Base-by-base conservation (phyloP, 2,329 filamentous ascomycete species). In the Fusarium algeriense region DNA sequence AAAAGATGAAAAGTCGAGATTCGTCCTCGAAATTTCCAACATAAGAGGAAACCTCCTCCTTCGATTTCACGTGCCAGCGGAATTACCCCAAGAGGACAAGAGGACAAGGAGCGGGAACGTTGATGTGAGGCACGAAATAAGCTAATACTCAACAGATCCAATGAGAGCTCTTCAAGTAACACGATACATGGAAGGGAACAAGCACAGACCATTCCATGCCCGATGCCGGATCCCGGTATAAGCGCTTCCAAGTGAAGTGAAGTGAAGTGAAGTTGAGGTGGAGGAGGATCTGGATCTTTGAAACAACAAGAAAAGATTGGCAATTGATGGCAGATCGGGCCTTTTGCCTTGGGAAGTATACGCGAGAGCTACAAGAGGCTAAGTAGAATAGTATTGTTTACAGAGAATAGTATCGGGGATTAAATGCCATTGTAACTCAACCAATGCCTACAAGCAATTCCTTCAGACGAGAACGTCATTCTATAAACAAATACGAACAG, bases 211-310 rank as follows among this genome's bases (percentile, higher is more conserved):
- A 41, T 54, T 54, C 49, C 23, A 64, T 17, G 23, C 46, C 43
- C 73, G 73, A 74, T 75, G 65, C 70, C 69, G 73, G 73, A 50
- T 66, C 68, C 58, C 69, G 66, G 68, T 57, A 58, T 52, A 67
- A 70, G 61, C 45, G 59, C 55, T 60, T 19, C 37, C 23, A 65
- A 40, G 30, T 35, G 48, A 26, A 32, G 14, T 56, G 41, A 23
- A 23, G 20, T 23, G 20, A 48, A 13, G 32, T 30, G 9, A 15
- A n/a, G 28, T 30, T 17, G 38, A 43, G 37, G 23, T 14, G 17
- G 23, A 48, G 46, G 8, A 40, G 40, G 34, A 68, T 54, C 52
- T 46, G n/a, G 52, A 40, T 40, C 10, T 23, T 49, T 35, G 23
- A 65, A 56, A 38, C 49, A 30, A 58, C 28, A 37, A 28, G 48